Evolutionary conservation across 345 rosid genomes (phyloP).

Genomic region (Dipteronia dyeriana): DNA sequence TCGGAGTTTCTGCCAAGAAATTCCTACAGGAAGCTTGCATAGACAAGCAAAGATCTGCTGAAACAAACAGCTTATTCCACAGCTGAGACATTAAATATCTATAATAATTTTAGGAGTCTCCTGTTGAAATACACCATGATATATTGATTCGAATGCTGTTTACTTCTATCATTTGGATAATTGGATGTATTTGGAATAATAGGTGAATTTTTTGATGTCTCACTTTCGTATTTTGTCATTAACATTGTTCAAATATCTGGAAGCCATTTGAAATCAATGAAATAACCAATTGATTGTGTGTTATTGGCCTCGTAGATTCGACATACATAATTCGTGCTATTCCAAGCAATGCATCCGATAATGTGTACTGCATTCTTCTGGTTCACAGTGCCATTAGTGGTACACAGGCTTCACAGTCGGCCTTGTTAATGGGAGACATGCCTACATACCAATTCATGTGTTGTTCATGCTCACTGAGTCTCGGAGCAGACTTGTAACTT

Average conservation of each 20-base stretch:
- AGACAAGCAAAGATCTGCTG: too few species aligned
- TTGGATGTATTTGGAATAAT: constrained; percentile 5
- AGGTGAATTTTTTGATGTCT: constrained; percentile 30
- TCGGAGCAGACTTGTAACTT: neutral
- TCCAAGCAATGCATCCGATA: constrained; percentile 60
- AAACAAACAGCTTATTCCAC: too few species aligned
- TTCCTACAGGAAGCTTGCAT: too few species aligned
- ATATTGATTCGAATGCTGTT: too few species aligned
- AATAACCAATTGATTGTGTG: neutral
- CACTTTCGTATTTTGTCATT: neutral
- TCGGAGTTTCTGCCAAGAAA: neutral
- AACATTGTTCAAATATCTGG: neutral
- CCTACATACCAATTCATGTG: constrained; percentile 39
- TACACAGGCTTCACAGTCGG: constrained; percentile 57
- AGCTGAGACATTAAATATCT: too few species aligned
- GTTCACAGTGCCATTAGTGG: constrained; percentile 62
- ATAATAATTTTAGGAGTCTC: too few species aligned
- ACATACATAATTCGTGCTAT: constrained; percentile 58
- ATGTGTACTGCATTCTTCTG: constrained; percentile 62
- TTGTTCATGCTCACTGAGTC: too few species aligned
- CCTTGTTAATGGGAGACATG: constrained; percentile 47
- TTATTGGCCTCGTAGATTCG: constrained; percentile 44
- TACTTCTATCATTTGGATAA: too few species aligned
- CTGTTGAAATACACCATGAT: too few species aligned
- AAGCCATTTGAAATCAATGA: neutral